Evolutionary conservation across 129 eudicot species (phyloP).

Genomic region (Oenanthe sinensis): DNA sequence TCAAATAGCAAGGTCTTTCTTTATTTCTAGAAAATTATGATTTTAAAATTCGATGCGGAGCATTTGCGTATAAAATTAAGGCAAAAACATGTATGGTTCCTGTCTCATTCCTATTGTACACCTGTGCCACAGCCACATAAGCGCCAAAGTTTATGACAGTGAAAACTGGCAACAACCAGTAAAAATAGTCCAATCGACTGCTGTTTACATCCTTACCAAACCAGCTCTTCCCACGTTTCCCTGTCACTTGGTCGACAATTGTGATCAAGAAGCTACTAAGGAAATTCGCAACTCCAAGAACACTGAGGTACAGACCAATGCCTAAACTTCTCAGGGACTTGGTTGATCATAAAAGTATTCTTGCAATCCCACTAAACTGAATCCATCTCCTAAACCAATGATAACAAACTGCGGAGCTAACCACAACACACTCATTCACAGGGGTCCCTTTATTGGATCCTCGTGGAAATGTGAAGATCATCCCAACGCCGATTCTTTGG

Average conservation of each 20-base stretch:
- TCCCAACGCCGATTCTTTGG: constrained; percentile 74
- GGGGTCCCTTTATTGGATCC: constrained; percentile 34
- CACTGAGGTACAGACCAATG: constrained; percentile 63
- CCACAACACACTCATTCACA: constrained; percentile 69
- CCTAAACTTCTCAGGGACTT: constrained; percentile 91
- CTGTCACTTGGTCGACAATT: constrained; percentile 43
- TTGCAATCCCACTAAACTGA: constrained; percentile 66
- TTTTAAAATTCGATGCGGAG: no score
- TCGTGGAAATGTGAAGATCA: constrained; percentile 30
- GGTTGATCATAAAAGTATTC: constrained; percentile 79
- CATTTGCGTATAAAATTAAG: no score
- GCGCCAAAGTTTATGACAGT: constrained; percentile 38
- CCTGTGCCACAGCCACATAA: constrained; percentile 49
- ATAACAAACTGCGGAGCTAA: constrained; percentile 62
- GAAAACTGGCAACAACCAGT: constrained; percentile 49
- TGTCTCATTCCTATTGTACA: no score
- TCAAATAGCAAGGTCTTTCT: no score
- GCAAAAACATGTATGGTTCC: no score
- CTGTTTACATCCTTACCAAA: constrained; percentile 73
- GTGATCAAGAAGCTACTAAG: constrained; percentile 63
- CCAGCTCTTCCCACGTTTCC: constrained; percentile 52
- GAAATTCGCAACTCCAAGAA: constrained; percentile 67
- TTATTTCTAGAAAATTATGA: no score
- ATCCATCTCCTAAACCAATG: constrained; percentile 60
- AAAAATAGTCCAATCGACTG: constrained; percentile 65